phyloP scores from a whole-genome alignment of 768 basidiomycete genomes.

The Harrya chromipes region DNA sequence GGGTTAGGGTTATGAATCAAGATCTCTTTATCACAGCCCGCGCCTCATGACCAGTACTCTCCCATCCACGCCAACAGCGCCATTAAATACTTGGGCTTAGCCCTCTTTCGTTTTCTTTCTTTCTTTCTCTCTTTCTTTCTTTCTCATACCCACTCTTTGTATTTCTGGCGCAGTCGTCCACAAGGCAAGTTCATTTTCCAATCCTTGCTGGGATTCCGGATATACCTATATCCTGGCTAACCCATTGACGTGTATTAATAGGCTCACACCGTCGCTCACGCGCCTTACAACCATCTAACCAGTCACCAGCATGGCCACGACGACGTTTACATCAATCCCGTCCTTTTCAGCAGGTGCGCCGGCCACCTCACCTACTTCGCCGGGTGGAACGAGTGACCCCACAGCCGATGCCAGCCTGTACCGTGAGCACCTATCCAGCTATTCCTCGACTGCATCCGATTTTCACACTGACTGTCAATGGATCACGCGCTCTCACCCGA shows the following conservation, averaged over 20 bases:
- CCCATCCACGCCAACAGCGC: no score
- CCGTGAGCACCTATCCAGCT: conserved; percentile 18
- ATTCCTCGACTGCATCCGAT: not conserved
- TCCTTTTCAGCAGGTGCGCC: not conserved
- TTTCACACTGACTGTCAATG: conserved; percentile 18
- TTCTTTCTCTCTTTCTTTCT: not conserved
- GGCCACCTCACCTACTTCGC: not conserved
- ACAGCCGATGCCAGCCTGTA: conserved; percentile 26
- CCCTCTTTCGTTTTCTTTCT: no score
- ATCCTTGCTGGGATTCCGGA: not conserved
- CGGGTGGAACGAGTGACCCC: not conserved
- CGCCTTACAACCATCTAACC: conserved; percentile 1
- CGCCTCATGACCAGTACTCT: no score
- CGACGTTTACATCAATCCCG: no score
- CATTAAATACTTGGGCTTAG: no score
- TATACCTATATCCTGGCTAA: not conserved
- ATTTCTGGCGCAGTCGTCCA: not conserved
- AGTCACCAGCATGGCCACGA: no score
- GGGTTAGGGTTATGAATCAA: conserved; percentile 4
- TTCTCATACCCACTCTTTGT: conserved; percentile 1
- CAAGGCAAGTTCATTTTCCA: not conserved
- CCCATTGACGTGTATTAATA: conserved; percentile 17
- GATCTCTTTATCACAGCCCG: not conserved
- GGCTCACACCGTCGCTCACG: not conserved
- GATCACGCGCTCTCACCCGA: conserved; percentile 6